Percentiles rank a stretch among this genome's conserved stretches.
These are phyloP conservation scores for Phytophthora europaea DNA, from an alignment of 352 stramenopile species.

Conservation along the genomic window DNA sequence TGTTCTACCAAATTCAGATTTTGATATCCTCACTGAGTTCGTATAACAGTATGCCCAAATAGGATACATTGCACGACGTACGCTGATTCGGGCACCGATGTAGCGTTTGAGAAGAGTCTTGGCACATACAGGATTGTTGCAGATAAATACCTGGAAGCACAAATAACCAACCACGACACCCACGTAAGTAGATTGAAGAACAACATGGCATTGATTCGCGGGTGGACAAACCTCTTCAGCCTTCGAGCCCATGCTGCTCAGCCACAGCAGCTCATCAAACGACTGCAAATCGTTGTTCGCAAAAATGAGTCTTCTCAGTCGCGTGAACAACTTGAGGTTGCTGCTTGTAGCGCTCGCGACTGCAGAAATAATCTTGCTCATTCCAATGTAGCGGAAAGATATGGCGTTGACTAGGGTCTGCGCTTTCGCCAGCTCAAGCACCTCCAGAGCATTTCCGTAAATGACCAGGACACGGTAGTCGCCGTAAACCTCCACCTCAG, in stretches of 20 bases:
- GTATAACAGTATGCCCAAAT: background rate
- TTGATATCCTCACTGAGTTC: background rate
- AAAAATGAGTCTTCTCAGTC: conserved; percentile 68
- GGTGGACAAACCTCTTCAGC: conserved; percentile 68
- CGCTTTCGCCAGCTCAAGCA: conserved; percentile 64
- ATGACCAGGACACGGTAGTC: conserved; percentile 77
- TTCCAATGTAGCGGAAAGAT: conserved; percentile 68
- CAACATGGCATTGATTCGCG: background rate
- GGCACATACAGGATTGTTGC: conserved; percentile 64
- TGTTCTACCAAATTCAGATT: conserved; percentile 46
- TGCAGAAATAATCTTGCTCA: conserved; percentile 52
- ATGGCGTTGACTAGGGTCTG: conserved; percentile 69
- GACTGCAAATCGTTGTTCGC: conserved; percentile 71
- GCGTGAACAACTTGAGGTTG: conserved; percentile 72
- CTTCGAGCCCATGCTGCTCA: conserved; percentile 57
- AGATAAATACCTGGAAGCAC: conserved; percentile 67
- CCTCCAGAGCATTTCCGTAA: conserved; percentile 75
- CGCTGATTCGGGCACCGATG: conserved; percentile 57
- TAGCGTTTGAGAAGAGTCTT: conserved; percentile 67
- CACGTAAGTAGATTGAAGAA: background rate
- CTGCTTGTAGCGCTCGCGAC: conserved; percentile 40
- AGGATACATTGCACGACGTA: conserved; percentile 31
- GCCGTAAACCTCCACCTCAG: conserved; percentile 76
- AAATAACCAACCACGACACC: background rate
- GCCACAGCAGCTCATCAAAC: conserved; percentile 76